Evolutionary conservation across 1,284 basidiomycete genomes (phyloP), one percentile per base, ranked within the genome.

Genomic region (Rhizoctonia solani): DNA sequence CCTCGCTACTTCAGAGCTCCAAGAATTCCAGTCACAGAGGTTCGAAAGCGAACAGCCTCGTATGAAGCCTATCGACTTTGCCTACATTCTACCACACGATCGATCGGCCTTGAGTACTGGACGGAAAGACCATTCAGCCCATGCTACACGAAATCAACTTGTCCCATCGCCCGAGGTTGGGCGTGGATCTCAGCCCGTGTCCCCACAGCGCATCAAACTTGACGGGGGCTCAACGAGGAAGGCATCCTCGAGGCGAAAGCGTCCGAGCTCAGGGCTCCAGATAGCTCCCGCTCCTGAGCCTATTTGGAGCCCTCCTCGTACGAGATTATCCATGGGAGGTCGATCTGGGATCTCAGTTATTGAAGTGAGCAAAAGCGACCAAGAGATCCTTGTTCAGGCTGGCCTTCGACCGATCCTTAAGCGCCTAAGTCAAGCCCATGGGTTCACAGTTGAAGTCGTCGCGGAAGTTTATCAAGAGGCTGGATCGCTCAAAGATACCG

Each of bases 381-480:
- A 47, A 29, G 6, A 49, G 13, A 42, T 52, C 21, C 25, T 52
- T 19, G 32, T 25, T 11, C 16, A 61, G 25, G 58, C 58, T 13
- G 58, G 59, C 23, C 19, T 63, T 4, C 39, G 52, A 30, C 59
- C 47, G 19, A 52, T 49, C n/a, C 16, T 63, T 19, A 34, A 52
- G 23, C 47, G 59, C 3, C 47, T 52, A 11, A 52, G 32, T 25
- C 32, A 63, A 25, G 47, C 29, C 1, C 58, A 61, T 34, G 58
- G 58, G 25, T 61, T 61, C 37, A 61, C 44, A 19, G n/a, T 46
- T 6, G 46, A 61, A n/a, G 46, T 61, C 11, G 46, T 61, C 2
- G 58, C 58, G 21, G 46, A 41, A n/a, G 46, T 61, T 6, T 61
- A 50, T n/a, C 58, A 61, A 37, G 58, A 61, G 32, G 29, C 32